phyloP scores from a whole-genome alignment of 805 yeast species.

The Blastobotrys attinorum region DNA sequence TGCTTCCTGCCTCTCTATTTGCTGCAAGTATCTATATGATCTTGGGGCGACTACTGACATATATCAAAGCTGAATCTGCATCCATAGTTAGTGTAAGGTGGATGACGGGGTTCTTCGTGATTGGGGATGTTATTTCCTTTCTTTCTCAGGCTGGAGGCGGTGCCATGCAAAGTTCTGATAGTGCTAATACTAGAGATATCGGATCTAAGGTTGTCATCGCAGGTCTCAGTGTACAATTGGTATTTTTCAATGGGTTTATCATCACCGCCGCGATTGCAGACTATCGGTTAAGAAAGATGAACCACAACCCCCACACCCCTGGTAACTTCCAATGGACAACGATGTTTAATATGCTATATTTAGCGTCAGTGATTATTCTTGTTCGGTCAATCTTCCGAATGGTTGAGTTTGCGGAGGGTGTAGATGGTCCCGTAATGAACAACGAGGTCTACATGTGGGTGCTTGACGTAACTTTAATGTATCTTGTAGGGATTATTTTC shows the following conservation, averaged over 20 bases:
- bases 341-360: slow-evolving; percentile 16
- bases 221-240: background rate
- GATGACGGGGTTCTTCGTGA: background rate
- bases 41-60: background rate
- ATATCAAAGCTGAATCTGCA: background rate
- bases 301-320: background rate
- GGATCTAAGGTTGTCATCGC: background rate
- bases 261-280: background rate
- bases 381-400: slow-evolving; percentile 68
- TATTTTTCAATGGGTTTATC: background rate
- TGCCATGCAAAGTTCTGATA: slow-evolving; percentile 28
- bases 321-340: slow-evolving; percentile 2
- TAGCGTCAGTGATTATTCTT: slow-evolving; percentile 46
- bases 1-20: background rate
- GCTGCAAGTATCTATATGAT: background rate
- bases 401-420: slow-evolving; percentile 4
- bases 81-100: background rate
- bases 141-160: background rate
- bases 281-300: background rate
- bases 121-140: background rate
- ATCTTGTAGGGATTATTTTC: background rate
- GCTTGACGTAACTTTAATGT: slow-evolving; percentile 15
- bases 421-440: slow-evolving; percentile 1
- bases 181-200: background rate
- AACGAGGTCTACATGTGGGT: slow-evolving; percentile 15